Conservation (phyloP, 1,139 yeast species). For the Starmera stellimalicola region DNA sequence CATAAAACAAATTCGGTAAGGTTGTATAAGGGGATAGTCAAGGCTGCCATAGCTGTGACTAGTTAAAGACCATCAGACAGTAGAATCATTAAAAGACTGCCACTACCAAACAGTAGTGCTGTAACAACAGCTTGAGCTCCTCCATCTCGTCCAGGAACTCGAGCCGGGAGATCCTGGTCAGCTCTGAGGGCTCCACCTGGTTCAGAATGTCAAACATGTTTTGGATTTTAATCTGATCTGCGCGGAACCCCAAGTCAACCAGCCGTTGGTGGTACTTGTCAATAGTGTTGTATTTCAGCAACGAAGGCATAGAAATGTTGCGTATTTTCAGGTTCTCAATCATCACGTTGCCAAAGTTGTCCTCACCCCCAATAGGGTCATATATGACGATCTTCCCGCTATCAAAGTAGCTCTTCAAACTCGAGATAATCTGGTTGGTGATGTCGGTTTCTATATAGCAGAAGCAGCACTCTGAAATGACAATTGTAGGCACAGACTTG, state of each 20-base stretch:
- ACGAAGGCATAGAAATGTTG: slow-evolving; percentile 65
- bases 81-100: no score
- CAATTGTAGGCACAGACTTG: slow-evolving; percentile 46
- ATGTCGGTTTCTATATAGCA: slow-evolving; percentile 64
- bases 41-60: no score
- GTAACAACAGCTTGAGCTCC: slow-evolving; percentile 63
- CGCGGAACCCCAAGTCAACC: slow-evolving; percentile 9
- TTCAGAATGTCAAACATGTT: slow-evolving; percentile 55
- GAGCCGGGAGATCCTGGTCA: slow-evolving; percentile 43
- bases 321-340: slow-evolving; percentile 46
- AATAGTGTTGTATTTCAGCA: slow-evolving; percentile 40
- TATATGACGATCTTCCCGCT: slow-evolving; percentile 47
- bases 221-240: slow-evolving; percentile 28
- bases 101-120: slow-evolving; percentile 61
- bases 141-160: slow-evolving; percentile 89
- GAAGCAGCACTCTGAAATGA: slow-evolving; percentile 82
- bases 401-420: slow-evolving; percentile 13
- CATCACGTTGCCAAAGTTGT: slow-evolving; percentile 80
- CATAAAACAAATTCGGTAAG: no score
- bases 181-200: slow-evolving; percentile 46
- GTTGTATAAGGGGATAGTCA: no score
- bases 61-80: no score
- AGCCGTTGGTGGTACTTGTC: slow-evolving; percentile 35
- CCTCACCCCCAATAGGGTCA: slow-evolving; percentile 79
- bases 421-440: slow-evolving; percentile 40